phyloP scores from a whole-genome alignment of 768 basidiomycete genomes.

The Boletus vermiculosoides region DNA sequence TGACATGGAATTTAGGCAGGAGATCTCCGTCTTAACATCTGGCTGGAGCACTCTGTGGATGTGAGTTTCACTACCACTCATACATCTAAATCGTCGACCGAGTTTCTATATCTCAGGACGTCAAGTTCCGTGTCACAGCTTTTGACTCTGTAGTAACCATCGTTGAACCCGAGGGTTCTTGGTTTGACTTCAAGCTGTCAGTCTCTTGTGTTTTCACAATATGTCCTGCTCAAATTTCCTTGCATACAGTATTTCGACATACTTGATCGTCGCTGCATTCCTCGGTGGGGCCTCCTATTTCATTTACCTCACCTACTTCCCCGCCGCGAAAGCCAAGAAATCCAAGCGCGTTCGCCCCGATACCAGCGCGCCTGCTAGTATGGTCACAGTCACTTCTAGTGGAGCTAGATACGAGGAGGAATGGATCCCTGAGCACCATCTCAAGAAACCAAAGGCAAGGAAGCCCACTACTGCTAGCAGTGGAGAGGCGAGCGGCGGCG shows the following conservation, averaged over 20 bases:
- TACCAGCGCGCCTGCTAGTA: constrained; percentile 53
- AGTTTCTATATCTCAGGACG: constrained; percentile 39
- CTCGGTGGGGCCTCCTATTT: constrained; percentile 64
- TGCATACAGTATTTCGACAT: constrained; percentile 56
- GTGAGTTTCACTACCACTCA: constrained; percentile 37
- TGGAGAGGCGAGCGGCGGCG: constrained; percentile 64
- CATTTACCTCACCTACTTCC: constrained; percentile 63
- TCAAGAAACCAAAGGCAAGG: constrained; percentile 59
- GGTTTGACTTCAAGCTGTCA: constrained; percentile 80
- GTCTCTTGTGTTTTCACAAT: constrained; percentile 27
- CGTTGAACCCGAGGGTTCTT: constrained; percentile 75
- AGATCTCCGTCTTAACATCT: constrained; percentile 69
- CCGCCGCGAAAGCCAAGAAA: constrained; percentile 55
- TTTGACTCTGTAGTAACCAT: constrained; percentile 76
- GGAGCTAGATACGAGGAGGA: constrained; percentile 79
- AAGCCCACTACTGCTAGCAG: constrained; percentile 51
- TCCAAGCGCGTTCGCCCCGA: constrained; percentile 44
- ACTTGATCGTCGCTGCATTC: constrained; percentile 62
- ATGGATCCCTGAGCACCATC: constrained; percentile 90
- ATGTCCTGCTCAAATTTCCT: constrained; percentile 2
- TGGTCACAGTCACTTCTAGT: constrained; percentile 58
- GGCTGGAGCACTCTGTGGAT: constrained; percentile 69
- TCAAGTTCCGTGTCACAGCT: constrained; percentile 59
- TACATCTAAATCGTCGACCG: neutral
- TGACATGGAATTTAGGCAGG: constrained; percentile 52